A percentile compares a stretch with the other conserved stretches of the same genome.
Evolutionary conservation across 331 rosid species (phyloP).

Genomic region (Saraca asoca): DNA sequence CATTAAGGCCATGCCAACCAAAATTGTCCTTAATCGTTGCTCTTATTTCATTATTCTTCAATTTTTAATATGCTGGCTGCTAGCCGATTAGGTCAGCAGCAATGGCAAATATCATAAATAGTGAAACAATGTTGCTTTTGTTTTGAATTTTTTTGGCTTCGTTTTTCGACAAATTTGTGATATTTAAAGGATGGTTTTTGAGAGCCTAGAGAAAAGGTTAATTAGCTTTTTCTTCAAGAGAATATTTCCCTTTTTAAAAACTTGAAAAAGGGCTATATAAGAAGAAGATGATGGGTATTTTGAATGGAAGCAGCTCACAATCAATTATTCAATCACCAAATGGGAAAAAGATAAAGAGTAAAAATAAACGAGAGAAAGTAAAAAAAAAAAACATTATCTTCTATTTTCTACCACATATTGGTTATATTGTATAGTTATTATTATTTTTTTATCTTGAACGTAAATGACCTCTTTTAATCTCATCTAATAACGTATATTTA

Average conservation of each 20-base stretch:
- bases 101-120: slow-evolving; percentile 42
- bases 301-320: slow-evolving; percentile 18
- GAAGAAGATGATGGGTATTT: slow-evolving; percentile 27
- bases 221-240: slow-evolving; percentile 11
- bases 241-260: slow-evolving; percentile 24
- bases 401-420: slow-evolving; percentile 28
- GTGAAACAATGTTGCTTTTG: slow-evolving; percentile 11
- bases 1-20: slow-evolving; percentile 47
- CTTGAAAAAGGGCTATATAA: neutral
- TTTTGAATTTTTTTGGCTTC: neutral
- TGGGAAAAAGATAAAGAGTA: no score
- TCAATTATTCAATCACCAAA: slow-evolving; percentile 7
- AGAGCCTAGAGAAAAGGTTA: slow-evolving; percentile 7
- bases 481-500: no score
- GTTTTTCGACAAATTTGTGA: neutral
- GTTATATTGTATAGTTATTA: neutral
- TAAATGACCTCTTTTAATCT: no score
- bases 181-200: slow-evolving; percentile 28
- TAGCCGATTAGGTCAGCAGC: slow-evolving; percentile 41
- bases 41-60: slow-evolving; percentile 37
- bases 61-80: slow-evolving; percentile 32
- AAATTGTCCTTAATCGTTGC: slow-evolving; percentile 28
- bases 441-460: neutral
- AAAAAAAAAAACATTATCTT: slow-evolving; percentile 11
- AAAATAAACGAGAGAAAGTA: neutral